Evolutionary conservation across 768 basidiomycete species (phyloP), one percentile per base, ranked within the genome.

Genomic region (Neoboletus brunneissimus): DNA sequence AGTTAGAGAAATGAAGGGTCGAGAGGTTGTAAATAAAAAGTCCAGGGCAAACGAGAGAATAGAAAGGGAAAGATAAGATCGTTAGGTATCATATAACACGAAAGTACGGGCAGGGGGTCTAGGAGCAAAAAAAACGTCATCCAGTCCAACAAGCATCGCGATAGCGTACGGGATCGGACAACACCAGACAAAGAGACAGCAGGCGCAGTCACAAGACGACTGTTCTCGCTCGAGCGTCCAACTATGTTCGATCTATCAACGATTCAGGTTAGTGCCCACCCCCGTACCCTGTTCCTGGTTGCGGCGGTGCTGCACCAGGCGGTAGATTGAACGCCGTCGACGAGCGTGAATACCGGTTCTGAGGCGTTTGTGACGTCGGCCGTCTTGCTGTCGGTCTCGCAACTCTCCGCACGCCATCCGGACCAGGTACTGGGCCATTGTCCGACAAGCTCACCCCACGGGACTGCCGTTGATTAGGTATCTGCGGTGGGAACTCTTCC

Each of bases 361-460:
- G 83, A 54, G 78, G 76, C 4, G 75, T 73, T 64, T 87, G 86
- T 32, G 87, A 84, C 27, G 81, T 76, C 15, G 86, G 80, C 44
- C 89, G 76, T 61, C 86, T 78, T 10, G 59, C 42, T 10, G 76
- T 66, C 46, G 80, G 83, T 64, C 90, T 77, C 46, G 89, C 81
- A 27, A 95, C 89, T 55, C 93, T 75, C 40, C 92, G 81, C 27
- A 94, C 93, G 51, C 88, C 87, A 18, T 89, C 86, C 10, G 85
- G 81, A 35, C 82, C 81, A 40, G 89, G 86, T 2, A 94, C 89
- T 38, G 91, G 92, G 15, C 95, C 95, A 64, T 82, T 75, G 62
- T 98, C 95, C 53, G 82, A 82, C 54, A 98, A 72, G 44, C 86
- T 86, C 47, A 97, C 80, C 23, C 94, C 92, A 12, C 89, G 82